Base-by-base conservation (phyloP, 345 rosid genomes). In the Eutrema japonicum region DNA sequence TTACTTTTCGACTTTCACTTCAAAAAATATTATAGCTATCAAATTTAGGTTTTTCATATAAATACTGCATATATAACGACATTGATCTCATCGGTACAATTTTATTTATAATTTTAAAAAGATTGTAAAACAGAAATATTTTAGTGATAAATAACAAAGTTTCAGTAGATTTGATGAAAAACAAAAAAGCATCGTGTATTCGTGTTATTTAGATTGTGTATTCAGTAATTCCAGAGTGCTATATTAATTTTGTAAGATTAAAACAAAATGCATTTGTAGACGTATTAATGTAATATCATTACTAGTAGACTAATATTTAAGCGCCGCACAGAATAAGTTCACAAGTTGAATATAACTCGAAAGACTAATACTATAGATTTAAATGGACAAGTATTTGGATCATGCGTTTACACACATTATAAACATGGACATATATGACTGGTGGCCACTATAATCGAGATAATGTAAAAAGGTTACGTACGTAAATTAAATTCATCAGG, bases 391-490 rank as follows among this genome's bases (percentile, higher is more conserved):
- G 5, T 4, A n/a, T 42, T 16, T 6, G 27, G 29, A 63, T 51
- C 46, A 62, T 42, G 52, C 26, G 11, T 8, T 16, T 50, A 7
- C 33, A 50, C 42, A 49, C 10, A 41, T 9, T 10, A 7, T 42
- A 9, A 30, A 52, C 43, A 63, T 62, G 69, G 30, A 45, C 33
- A 18, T 55, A 18, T 55, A 10, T 11, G 52, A 42, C 22, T 42
- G 26, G 63, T 64, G 71, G 36, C 27, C 51, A 66, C 29, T 12
- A 49, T 73, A 65, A 13, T 38, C 10, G 60, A 50, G 5, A 50
- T 29, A 9, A 38, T 38, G 58, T 33, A 50, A 49, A 66, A 7
- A 57, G 40, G 16, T 58, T 74, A 61, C 68, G 78, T 67, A 58
- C 38, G 53, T 49, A 74, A 66, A 49, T 6, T 6, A 74, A 40